Evolutionary conservation across 768 basidiomycete species (phyloP).

Genomic region (Pleurotus sapidus): DNA sequence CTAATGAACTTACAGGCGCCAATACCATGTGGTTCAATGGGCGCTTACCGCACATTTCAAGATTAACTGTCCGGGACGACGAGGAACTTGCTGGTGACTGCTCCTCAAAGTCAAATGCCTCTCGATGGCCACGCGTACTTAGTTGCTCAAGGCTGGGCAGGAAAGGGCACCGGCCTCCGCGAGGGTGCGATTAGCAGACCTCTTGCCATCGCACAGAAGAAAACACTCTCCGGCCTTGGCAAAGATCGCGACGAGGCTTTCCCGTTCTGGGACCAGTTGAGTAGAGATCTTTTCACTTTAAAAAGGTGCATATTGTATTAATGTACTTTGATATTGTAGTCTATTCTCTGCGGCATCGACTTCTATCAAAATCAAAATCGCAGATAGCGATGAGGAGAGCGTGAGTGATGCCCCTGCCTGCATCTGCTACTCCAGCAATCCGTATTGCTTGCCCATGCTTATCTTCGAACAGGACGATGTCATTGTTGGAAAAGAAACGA

Average conservation of each 20-base stretch:
- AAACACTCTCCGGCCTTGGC: slow-evolving; percentile 80
- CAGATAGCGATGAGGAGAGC: slow-evolving; percentile 49
- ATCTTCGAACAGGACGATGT: slow-evolving; percentile 14
- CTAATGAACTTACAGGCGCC: too few species aligned
- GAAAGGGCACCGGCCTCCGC: slow-evolving; percentile 82
- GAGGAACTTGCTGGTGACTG: too few species aligned
- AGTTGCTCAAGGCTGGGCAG: slow-evolving; percentile 83
- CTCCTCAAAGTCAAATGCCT: slow-evolving; percentile 40
- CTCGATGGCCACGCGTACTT: slow-evolving; percentile 72
- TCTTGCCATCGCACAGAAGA: slow-evolving; percentile 79
- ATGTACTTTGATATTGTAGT: slow-evolving; percentile 33
- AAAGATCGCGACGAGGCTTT: slow-evolving; percentile 95
- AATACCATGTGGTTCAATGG: too few species aligned
- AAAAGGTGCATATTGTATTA: not conserved
- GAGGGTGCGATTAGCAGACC: slow-evolving; percentile 77
- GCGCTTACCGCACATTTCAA: too few species aligned
- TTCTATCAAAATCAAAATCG: slow-evolving; percentile 71
- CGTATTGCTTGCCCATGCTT: not conserved
- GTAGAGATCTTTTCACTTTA: not conserved
- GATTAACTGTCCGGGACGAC: too few species aligned
- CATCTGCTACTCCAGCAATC: not conserved
- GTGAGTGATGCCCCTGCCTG: slow-evolving; percentile 18
- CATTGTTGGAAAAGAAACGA: slow-evolving; percentile 13
- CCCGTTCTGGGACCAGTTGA: slow-evolving; percentile 98
- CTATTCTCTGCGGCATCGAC: slow-evolving; percentile 81